Evolutionary conservation across 768 basidiomycete genomes (phyloP).

Genomic region (Paxillus ammoniavirescens): DNA sequence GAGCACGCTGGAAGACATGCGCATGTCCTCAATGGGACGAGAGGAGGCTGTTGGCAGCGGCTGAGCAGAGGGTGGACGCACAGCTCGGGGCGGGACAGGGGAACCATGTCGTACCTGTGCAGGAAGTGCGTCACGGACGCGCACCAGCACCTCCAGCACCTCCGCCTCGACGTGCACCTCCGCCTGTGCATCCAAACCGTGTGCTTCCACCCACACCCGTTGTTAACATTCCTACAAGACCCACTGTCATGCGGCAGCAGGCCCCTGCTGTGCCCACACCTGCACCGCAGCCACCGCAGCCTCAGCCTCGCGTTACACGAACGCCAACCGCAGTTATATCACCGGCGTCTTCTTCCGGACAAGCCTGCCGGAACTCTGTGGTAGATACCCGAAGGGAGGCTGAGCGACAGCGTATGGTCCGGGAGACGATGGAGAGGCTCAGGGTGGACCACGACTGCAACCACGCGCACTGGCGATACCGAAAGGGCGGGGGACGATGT

Average conservation of each 20-base stretch:
- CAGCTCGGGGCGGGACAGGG: slow-evolving; percentile 23
- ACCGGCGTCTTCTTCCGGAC: neutral
- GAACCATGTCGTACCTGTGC: slow-evolving; percentile 28
- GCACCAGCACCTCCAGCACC: too few relatives aligned
- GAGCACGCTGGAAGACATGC: slow-evolving; percentile 63
- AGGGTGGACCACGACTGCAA: slow-evolving; percentile 55
- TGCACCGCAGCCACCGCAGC: neutral
- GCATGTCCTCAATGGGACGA: slow-evolving; percentile 69
- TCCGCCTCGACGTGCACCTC: too few relatives aligned
- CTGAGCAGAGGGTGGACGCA: slow-evolving; percentile 44
- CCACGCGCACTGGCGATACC: slow-evolving; percentile 43
- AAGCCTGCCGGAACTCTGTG: neutral
- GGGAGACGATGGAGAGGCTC: slow-evolving; percentile 36
- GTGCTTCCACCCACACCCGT: neutral
- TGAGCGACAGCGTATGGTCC: slow-evolving; percentile 23
- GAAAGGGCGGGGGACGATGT: slow-evolving; percentile 43
- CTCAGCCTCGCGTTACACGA: neutral
- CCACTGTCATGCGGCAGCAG: neutral
- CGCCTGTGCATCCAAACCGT: too few relatives aligned
- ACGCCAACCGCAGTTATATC: slow-evolving; percentile 3
- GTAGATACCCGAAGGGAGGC: neutral
- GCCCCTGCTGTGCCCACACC: too few relatives aligned
- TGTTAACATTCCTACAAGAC: neutral
- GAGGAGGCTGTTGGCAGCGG: slow-evolving; percentile 33
- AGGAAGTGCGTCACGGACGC: neutral